A percentile compares a stretch with the other conserved stretches of the same genome.
Evolutionary conservation across 2,329 filamentous ascomycete genomes (phyloP).

Genomic region (Colletotrichum orchidophilum): DNA sequence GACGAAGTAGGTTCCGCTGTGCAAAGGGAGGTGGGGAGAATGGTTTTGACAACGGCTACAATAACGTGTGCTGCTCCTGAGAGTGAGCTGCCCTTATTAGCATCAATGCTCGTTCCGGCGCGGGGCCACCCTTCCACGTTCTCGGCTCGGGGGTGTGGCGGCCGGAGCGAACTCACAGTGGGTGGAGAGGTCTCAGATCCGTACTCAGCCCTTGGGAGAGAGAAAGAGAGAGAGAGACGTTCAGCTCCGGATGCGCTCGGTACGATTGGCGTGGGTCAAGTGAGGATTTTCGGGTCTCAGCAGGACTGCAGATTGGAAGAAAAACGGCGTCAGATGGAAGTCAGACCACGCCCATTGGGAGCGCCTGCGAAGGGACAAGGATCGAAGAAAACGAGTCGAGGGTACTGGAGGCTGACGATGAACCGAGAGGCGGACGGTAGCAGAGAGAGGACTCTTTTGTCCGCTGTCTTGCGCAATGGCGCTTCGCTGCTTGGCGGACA

Average conservation of each 20-base stretch:
- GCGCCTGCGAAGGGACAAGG: slow-evolving; percentile 1
- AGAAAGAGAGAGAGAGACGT: neutral
- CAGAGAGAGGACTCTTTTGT: slow-evolving; percentile 20
- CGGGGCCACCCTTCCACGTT: slow-evolving; percentile 22
- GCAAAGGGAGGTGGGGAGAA: slow-evolving; percentile 42
- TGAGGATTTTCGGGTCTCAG: no score
- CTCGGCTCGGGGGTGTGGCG: slow-evolving; percentile 30
- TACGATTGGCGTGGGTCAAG: slow-evolving; percentile 14
- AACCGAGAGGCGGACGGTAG: slow-evolving; percentile 2
- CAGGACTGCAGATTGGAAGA: neutral
- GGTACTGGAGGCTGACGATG: slow-evolving; percentile 9
- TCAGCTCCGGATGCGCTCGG: slow-evolving; percentile 27
- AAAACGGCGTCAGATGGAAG: slow-evolving; percentile 21
- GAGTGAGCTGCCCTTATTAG: slow-evolving; percentile 11
- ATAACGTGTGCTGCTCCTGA: neutral
- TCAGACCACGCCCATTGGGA: slow-evolving; percentile 24
- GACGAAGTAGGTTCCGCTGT: slow-evolving; percentile 39
- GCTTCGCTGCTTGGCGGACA: slow-evolving; percentile 16
- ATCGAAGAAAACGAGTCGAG: neutral
- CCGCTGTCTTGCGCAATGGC: slow-evolving; percentile 4
- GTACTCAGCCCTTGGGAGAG: slow-evolving; percentile 21
- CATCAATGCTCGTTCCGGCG: slow-evolving; percentile 26
- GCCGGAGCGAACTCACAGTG: slow-evolving; percentile 23
- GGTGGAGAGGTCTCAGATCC: slow-evolving; percentile 30
- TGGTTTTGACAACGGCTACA: neutral